Conservation (phyloP, 805 yeast species). For the Starmerella bombicola region DNA sequence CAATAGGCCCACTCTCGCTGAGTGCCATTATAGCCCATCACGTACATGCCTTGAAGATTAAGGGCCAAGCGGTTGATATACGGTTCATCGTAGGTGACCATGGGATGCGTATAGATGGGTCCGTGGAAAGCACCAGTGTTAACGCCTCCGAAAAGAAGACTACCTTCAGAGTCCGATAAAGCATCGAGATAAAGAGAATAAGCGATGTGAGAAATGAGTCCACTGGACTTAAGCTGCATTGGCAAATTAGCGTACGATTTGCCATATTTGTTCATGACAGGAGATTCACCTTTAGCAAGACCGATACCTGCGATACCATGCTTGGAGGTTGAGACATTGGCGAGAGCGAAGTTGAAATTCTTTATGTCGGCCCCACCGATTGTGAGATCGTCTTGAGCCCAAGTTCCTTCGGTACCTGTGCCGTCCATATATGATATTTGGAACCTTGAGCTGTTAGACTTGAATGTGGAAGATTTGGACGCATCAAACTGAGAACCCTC, state of each 20-base stretch:
- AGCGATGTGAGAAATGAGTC: conserved; percentile 32
- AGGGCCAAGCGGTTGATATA: conserved; percentile 10
- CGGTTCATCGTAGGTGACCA: conserved; percentile 11
- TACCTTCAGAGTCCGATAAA: conserved; percentile 26
- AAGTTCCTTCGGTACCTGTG: conserved; percentile 34
- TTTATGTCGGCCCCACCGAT: conserved; percentile 40
- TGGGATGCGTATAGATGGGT: conserved; percentile 22
- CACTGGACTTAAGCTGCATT: conserved; percentile 28
- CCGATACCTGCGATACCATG: conserved; percentile 38
- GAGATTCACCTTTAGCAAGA: conserved; percentile 23
- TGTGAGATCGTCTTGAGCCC: conserved; percentile 43
- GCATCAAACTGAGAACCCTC: conserved; percentile 18
- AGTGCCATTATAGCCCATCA: conserved; percentile 1
- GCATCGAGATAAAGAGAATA: conserved; percentile 37
- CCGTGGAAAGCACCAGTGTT: conserved; percentile 47
- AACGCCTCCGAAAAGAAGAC: conserved; percentile 35
- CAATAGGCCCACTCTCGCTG: neutral
- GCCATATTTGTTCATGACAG: conserved; percentile 1
- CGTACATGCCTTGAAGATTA: conserved; percentile 8
- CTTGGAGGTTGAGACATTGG: conserved; percentile 47
- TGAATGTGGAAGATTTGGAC: conserved; percentile 19
- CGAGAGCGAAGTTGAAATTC: conserved; percentile 58
- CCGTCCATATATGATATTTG: conserved; percentile 28
- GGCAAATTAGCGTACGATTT: conserved; percentile 27
- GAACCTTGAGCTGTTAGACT: conserved; percentile 5